These are phyloP conservation scores for Xylariaceae sp. DNA, from an alignment of 2,329 filamentous ascomycete species.

Conservation along the genomic window DNA sequence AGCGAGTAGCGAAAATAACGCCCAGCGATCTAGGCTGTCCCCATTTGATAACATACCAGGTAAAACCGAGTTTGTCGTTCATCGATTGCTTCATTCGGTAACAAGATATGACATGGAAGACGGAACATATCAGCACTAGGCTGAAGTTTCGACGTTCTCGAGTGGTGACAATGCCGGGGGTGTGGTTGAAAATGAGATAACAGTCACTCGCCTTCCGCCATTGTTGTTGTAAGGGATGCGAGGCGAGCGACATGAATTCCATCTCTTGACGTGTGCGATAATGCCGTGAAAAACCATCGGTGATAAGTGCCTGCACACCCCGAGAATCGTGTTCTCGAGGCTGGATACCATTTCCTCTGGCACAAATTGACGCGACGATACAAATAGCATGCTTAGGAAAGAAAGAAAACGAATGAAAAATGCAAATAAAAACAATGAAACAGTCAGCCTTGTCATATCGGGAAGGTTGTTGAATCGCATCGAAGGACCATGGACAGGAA, in stretches of 20 bases:
- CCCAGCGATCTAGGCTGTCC: neutral
- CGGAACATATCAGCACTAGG: neutral
- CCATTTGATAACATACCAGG: neutral
- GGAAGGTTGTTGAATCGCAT: constrained; percentile 29
- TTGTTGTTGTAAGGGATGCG: neutral
- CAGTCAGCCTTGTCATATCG: constrained; percentile 24
- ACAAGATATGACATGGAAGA: neutral
- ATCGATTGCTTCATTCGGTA: neutral
- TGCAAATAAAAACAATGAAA: constrained; percentile 30
- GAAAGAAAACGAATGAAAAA: constrained; percentile 29
- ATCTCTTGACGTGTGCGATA: constrained; percentile 2
- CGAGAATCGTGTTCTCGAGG: constrained; percentile 29
- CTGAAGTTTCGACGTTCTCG: neutral
- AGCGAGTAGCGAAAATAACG: neutral
- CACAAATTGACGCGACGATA: constrained; percentile 29
- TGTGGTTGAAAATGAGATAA: constrained; percentile 1
- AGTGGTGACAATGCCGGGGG: neutral
- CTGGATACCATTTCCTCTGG: constrained; percentile 36
- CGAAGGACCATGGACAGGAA: constrained; percentile 23
- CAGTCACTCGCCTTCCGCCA: neutral
- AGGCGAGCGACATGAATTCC: neutral
- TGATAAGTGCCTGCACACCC: neutral
- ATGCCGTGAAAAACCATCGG: neutral
- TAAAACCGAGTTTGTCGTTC: neutral
- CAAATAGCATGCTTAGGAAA: constrained; percentile 27